These are phyloP conservation scores for Arthrobotrys conoides DNA, from an alignment of 2,329 filamentous ascomycete genomes.

Conservation along the genomic window DNA sequence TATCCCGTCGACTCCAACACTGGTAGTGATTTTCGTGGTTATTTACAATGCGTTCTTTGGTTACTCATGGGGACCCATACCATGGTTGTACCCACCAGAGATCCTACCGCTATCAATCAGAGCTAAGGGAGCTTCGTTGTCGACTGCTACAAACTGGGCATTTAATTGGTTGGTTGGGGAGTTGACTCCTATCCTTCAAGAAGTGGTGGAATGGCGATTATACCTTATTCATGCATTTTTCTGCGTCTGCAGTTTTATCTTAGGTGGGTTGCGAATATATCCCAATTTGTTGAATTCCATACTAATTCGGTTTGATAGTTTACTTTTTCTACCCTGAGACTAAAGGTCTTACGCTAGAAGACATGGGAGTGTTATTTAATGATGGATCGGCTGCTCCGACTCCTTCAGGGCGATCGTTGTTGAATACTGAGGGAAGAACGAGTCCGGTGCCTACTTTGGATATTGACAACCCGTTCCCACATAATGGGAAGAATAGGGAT, in stretches of 20 bases:
- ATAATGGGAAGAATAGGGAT: slow-evolving; percentile 21
- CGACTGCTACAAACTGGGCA: slow-evolving; percentile 96
- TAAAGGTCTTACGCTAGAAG: slow-evolving; percentile 92
- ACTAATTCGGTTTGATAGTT: slow-evolving; percentile 71
- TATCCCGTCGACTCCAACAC: slow-evolving; percentile 79
- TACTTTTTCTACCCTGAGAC: slow-evolving; percentile 99
- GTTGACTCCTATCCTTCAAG: slow-evolving; percentile 92
- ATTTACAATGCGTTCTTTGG: slow-evolving; percentile 98
- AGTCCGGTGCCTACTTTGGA: slow-evolving; percentile 83
- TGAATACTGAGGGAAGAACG: slow-evolving; percentile 71
- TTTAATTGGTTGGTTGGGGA: slow-evolving; percentile 98
- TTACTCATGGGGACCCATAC: slow-evolving; percentile 97
- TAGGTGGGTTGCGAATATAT: slow-evolving; percentile 77
- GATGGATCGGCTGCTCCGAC: slow-evolving; percentile 71
- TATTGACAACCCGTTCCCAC: slow-evolving; percentile 72
- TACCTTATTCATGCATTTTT: slow-evolving; percentile 98
- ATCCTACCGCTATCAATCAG: slow-evolving; percentile 96
- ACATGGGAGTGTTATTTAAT: slow-evolving; percentile 95
- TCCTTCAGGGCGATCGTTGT: slow-evolving; percentile 65
- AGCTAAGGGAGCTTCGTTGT: slow-evolving; percentile 95
- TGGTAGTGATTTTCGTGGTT: slow-evolving; percentile 96
- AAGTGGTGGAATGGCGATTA: slow-evolving; percentile 90
- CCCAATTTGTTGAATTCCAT: slow-evolving; percentile 1
- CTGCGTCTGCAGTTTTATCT: slow-evolving; percentile 92
- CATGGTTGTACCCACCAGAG: slow-evolving; percentile 98